Percentiles rank a stretch among this genome's conserved stretches.
Evolutionary conservation across 192 early-diverging fungal genomes (phyloP).

Genomic region (Funneliformis geosporum): DNA sequence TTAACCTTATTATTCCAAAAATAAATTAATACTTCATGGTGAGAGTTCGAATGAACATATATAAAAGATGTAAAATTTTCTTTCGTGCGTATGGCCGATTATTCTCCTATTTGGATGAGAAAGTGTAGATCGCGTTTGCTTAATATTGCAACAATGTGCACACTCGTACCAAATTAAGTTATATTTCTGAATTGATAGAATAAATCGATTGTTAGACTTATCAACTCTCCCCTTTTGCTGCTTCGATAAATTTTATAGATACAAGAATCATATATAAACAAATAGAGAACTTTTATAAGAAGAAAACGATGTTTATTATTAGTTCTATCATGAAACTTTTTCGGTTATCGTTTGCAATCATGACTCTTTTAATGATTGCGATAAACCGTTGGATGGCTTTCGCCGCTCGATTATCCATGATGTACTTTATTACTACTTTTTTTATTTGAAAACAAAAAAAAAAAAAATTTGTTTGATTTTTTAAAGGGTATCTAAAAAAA

Average conservation of each 20-base stretch:
- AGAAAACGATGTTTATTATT: background rate
- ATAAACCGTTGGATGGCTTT: conserved; percentile 32
- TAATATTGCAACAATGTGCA: too few species aligned
- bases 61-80: too few species aligned
- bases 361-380: conserved; percentile 3
- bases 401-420: conserved; percentile 18
- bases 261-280: background rate
- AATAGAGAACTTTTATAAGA: background rate
- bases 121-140: too few species aligned
- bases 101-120: too few species aligned
- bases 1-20: too few species aligned
- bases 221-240: background rate
- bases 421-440: conserved; percentile 6
- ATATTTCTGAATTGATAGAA: too few species aligned
- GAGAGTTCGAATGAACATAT: too few species aligned
- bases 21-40: too few species aligned
- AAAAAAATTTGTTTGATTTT: background rate
- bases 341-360: background rate
- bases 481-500: background rate
- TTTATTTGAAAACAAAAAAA: background rate
- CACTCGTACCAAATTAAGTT: too few species aligned
- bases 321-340: background rate
- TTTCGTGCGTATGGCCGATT: too few species aligned
- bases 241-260: background rate
- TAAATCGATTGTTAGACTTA: too few species aligned